A percentile compares a stretch with the other conserved stretches of the same genome.
phyloP scores from a whole-genome alignment of 805 yeast genomes.

The Blastobotrys terrestris region DNA sequence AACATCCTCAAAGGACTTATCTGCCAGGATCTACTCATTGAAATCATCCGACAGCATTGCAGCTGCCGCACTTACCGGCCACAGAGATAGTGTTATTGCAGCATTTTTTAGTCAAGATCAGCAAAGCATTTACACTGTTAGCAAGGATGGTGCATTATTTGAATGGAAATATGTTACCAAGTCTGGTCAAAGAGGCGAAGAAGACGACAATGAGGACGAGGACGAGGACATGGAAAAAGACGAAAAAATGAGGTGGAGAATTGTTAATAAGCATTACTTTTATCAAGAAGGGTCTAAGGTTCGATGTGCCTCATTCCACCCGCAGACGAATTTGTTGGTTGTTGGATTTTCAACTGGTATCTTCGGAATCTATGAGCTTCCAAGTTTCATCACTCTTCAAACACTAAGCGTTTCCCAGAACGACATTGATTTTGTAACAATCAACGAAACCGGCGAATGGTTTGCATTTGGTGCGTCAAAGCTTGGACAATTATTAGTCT shows the following conservation, averaged over 20 bases:
- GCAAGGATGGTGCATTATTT: constrained; percentile 92
- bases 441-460: constrained; percentile 92
- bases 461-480: constrained; percentile 87
- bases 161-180: constrained; percentile 80
- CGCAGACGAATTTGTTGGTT: constrained; percentile 61
- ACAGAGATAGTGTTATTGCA: constrained; percentile 76
- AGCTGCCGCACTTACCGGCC: constrained; percentile 85
- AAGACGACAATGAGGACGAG: constrained; percentile 31
- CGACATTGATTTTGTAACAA: constrained; percentile 72
- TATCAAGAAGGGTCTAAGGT: constrained; percentile 59
- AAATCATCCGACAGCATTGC: constrained; percentile 64
- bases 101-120: constrained; percentile 87
- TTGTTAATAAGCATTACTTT: constrained; percentile 69
- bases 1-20: constrained; percentile 83
- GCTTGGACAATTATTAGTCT: constrained; percentile 88
- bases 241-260: constrained; percentile 64
- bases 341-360: constrained; percentile 90
- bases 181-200: constrained; percentile 28
- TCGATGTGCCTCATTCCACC: constrained; percentile 78
- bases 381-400: constrained; percentile 72
- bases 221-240: constrained; percentile 29
- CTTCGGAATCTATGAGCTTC: constrained; percentile 84
- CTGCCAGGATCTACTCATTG: constrained; percentile 78
- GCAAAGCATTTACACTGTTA: constrained; percentile 83
- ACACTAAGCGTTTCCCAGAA: constrained; percentile 89